These are phyloP conservation scores for Dendrostoma leiphaemia DNA, from an alignment of 2,329 filamentous ascomycete species.

Conservation along the genomic window DNA sequence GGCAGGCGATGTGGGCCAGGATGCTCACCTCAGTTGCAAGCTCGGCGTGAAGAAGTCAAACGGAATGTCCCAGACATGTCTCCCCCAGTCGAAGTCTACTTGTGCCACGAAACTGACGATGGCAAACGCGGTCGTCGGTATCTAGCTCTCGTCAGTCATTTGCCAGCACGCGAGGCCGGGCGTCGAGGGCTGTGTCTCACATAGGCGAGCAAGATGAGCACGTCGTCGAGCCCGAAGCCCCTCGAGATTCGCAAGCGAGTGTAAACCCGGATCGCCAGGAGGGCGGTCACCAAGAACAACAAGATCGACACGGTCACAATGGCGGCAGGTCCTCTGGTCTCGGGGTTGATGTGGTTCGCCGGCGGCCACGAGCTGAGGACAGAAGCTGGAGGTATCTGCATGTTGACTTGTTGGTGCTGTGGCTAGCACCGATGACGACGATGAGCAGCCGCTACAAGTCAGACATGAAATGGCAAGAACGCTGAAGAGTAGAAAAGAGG, in stretches of 20 bases:
- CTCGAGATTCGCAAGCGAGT: constrained; percentile 32
- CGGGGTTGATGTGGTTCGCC: constrained; percentile 31
- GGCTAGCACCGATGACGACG: neutral
- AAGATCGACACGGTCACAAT: constrained; percentile 27
- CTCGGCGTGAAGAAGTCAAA: constrained; percentile 20
- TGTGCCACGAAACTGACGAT: constrained; percentile 28
- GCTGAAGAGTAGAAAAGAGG: constrained; percentile 1
- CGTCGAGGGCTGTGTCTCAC: constrained; percentile 22
- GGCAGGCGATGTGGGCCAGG: neutral
- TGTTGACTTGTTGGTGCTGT: constrained; percentile 10
- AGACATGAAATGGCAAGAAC: neutral
- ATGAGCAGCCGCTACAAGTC: neutral
- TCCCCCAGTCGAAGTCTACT: constrained; percentile 28
- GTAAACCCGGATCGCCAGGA: constrained; percentile 34
- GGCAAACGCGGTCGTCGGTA: constrained; percentile 32
- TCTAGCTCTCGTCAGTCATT: constrained; percentile 17
- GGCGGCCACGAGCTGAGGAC: constrained; percentile 28
- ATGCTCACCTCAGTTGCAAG: constrained; percentile 28
- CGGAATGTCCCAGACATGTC: constrained; percentile 34
- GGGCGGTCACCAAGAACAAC: constrained; percentile 26
- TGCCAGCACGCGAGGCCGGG: neutral
- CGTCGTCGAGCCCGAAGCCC: constrained; percentile 35
- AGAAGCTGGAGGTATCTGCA: constrained; percentile 25
- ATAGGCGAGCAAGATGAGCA: constrained; percentile 35
- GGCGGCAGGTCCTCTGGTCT: constrained; percentile 28